A percentile compares a stretch with the other conserved stretches of the same genome.
Conservation (phyloP, 345 rosid genomes). For the Turritis glabra region DNA sequence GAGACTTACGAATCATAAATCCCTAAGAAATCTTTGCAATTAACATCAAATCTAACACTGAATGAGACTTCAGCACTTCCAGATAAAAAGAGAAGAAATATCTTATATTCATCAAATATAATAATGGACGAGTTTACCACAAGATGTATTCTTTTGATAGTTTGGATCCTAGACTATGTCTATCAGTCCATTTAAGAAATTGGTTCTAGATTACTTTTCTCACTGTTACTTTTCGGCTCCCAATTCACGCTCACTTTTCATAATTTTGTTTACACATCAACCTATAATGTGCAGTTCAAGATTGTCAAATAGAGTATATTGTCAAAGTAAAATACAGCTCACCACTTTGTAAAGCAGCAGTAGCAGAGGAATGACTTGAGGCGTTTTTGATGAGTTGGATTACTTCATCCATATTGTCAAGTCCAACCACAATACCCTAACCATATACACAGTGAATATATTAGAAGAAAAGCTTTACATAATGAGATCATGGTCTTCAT, state of each 20-base stretch:
- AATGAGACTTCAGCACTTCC: constrained; percentile 5
- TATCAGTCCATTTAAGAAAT: constrained; percentile 3
- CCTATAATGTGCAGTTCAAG: neutral
- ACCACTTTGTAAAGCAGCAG: constrained; percentile 65
- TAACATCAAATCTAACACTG: neutral
- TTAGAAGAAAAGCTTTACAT: constrained; percentile 9
- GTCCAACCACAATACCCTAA: constrained; percentile 85
- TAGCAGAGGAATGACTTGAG: constrained; percentile 67
- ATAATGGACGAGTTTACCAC: constrained; percentile 1
- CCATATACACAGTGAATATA: constrained; percentile 23
- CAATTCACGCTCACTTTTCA: constrained; percentile 3
- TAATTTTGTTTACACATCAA: neutral
- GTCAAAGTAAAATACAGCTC: constrained; percentile 25
- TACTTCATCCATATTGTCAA: constrained; percentile 76
- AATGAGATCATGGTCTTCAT: constrained; percentile 20
- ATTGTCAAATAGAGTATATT: neutral
- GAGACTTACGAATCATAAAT: neutral
- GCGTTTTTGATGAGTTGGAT: constrained; percentile 63
- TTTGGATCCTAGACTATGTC: constrained; percentile 10
- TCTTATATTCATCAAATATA: neutral
- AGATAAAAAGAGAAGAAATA: neutral
- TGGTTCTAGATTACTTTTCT: neutral
- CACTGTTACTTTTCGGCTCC: neutral
- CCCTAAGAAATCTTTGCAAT: neutral
- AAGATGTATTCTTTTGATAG: constrained; percentile 20